phyloP scores from a whole-genome alignment of 1,139 yeast genomes.

The Pichia sp. region DNA sequence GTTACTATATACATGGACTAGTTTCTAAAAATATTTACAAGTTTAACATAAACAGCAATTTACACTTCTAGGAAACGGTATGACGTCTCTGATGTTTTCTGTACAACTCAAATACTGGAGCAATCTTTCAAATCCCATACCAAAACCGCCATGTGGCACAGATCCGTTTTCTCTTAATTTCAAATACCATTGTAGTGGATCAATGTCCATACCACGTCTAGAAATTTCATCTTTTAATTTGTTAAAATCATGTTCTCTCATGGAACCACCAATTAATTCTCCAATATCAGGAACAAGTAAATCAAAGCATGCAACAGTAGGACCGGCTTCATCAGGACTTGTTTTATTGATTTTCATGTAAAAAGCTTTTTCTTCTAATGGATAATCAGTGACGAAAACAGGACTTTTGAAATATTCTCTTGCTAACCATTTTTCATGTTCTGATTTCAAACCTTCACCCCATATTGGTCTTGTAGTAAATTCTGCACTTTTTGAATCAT shows the following conservation, averaged over 20 bases:
- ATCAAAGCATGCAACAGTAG: slow-evolving; percentile 86
- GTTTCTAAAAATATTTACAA: background rate
- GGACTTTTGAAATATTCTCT: slow-evolving; percentile 63
- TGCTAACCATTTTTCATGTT: slow-evolving; percentile 89
- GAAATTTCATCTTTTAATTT: slow-evolving; percentile 45
- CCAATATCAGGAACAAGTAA: slow-evolving; percentile 85
- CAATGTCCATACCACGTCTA: slow-evolving; percentile 45
- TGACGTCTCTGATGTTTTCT: slow-evolving; percentile 78
- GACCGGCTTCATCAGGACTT: slow-evolving; percentile 12
- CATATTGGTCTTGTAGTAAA: slow-evolving; percentile 40
- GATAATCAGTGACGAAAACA: slow-evolving; percentile 87
- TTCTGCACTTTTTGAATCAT: slow-evolving; percentile 22
- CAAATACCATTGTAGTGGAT: slow-evolving; percentile 74
- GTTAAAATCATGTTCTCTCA: slow-evolving; percentile 68
- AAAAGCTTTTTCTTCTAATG: slow-evolving; percentile 73
- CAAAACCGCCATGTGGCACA: slow-evolving; percentile 95
- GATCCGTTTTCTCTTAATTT: slow-evolving; percentile 69
- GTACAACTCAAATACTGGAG: slow-evolving; percentile 62
- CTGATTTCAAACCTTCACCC: slow-evolving; percentile 75
- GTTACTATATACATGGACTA: background rate
- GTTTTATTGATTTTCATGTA: slow-evolving; percentile 62
- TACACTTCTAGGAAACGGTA: slow-evolving; percentile 70
- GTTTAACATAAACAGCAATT: slow-evolving; percentile 41
- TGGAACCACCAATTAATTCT: slow-evolving; percentile 93
- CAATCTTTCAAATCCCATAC: slow-evolving; percentile 87